Evolutionary conservation across 768 basidiomycete species (phyloP).

Genomic region (Gautieria morchelliformis): DNA sequence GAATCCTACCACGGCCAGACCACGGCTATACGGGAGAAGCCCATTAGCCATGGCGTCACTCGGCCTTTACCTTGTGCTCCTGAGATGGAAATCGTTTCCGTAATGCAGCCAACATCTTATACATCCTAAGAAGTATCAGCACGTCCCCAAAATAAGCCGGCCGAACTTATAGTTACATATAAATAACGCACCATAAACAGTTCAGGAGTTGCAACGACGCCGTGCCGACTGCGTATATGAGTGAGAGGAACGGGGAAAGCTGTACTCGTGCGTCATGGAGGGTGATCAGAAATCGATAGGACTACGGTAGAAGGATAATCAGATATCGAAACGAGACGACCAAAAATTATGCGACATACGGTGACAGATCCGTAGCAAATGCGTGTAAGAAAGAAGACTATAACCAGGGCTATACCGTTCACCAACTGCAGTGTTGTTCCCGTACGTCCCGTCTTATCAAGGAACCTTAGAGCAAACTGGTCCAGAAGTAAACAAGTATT

Average conservation of each 20-base stretch:
- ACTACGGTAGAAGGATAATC: not conserved
- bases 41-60: not conserved
- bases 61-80: not conserved
- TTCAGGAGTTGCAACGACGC: conserved; percentile 44
- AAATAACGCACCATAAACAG: conserved; percentile 52
- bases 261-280: not conserved
- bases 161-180: not conserved
- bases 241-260: not conserved
- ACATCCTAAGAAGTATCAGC: conserved; percentile 53
- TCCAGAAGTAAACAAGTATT: not conserved
- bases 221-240: not conserved
- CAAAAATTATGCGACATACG: conserved; percentile 14
- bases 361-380: conserved; percentile 54
- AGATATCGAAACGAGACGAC: not conserved
- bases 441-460: conserved; percentile 69
- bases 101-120: conserved; percentile 61
- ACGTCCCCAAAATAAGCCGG: not conserved
- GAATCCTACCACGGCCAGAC: no score
- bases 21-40: no score
- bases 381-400: conserved; percentile 60
- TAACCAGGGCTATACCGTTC: conserved; percentile 61
- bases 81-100: conserved; percentile 44
- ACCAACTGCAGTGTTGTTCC: conserved; percentile 57
- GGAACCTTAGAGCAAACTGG: conserved; percentile 41
- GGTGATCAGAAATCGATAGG: conserved; percentile 1